Conservation (phyloP, 2,329 filamentous ascomycete genomes). For the Paraconiothyrium brasiliense region DNA sequence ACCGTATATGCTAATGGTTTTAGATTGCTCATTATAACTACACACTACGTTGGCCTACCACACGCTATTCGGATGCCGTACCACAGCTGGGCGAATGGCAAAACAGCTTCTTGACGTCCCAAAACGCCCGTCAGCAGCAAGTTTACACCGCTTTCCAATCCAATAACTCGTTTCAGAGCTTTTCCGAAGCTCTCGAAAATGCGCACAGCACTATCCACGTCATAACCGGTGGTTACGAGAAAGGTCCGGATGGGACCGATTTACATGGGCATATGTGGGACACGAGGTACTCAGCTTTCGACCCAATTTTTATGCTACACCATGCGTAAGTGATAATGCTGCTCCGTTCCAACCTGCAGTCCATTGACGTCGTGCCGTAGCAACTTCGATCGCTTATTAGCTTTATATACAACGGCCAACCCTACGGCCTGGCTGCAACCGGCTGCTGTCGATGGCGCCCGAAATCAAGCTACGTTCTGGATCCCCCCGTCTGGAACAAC, state of each 20-base stretch:
- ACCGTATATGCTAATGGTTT: background rate
- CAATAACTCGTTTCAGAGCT: slow-evolving; percentile 24
- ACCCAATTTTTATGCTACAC: slow-evolving; percentile 66
- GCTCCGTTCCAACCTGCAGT: no score
- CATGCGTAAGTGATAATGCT: slow-evolving; percentile 45
- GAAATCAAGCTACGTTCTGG: slow-evolving; percentile 36
- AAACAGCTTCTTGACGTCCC: slow-evolving; percentile 16
- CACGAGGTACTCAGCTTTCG: slow-evolving; percentile 76
- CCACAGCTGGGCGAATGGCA: slow-evolving; percentile 31
- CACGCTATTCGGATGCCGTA: slow-evolving; percentile 25
- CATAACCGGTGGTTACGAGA: slow-evolving; percentile 55
- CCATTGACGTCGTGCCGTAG: slow-evolving; percentile 18
- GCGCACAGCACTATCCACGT: slow-evolving; percentile 25
- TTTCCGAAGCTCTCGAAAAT: slow-evolving; percentile 17
- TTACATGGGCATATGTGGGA: slow-evolving; percentile 75
- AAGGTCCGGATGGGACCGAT: background rate
- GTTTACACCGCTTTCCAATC: slow-evolving; percentile 23
- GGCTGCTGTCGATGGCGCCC: slow-evolving; percentile 36
- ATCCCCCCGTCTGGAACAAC: slow-evolving; percentile 55
- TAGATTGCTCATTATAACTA: slow-evolving; percentile 22
- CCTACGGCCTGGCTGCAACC: slow-evolving; percentile 72
- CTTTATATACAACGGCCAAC: slow-evolving; percentile 79
- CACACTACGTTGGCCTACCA: slow-evolving; percentile 45
- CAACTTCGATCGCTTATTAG: slow-evolving; percentile 61
- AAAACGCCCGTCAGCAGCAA: slow-evolving; percentile 24